Base-by-base conservation (phyloP, 1,139 yeast genomes). In the Yamadazyma atmosphaerica region DNA sequence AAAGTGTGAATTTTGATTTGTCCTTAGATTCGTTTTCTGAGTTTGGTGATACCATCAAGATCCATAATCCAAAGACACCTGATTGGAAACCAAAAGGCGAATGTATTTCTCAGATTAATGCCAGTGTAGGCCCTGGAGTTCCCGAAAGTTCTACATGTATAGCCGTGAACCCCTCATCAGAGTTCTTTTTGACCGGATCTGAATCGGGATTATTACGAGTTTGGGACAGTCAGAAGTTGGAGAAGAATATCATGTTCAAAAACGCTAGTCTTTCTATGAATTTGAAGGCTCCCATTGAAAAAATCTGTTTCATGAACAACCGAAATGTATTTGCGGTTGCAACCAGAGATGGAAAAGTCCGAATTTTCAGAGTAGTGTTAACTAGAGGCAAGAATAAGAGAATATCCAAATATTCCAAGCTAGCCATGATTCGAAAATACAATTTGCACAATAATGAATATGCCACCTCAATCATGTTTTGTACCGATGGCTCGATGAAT, bases 151-250 rank as follows among this genome's bases (percentile, higher is more conserved):
- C 89, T 10, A 81, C 73, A 18, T 65, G 83, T 32, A 60, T 89
- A 8, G 75, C 72, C 3, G 75, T 77, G 0, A 67, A 81, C 11
- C 84, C 88, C 0, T 80, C 83, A 32, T 74, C 79, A 15, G 77
- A 77, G 29, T 85, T 78, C 50, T 83, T 92, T 48, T 66, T 88
- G 2, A 83, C 94, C 1, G 96, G 90, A 3, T 86, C 94, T 4
- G 83, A 81, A 33, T 72, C 75, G 35, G 97, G 98, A 0, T 52
- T 64, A 2, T 53, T 92, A 33, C 83, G 79, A 46, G 61, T 92
- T 0, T 92, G 98, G 98, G 95, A 88, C 51, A 63, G 82, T 1
- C 56, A 65, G 11, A 77, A 81, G 41, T 62, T 90, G 32, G 89
- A 83, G 40, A 77, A 75, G 44, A 83, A 82, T 37, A 80, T 82